A percentile compares a stretch with the other conserved stretches of the same genome.
These are phyloP conservation scores for Parasitella parasitica DNA, from an alignment of 371 early-diverging fungal species.

Conservation along the genomic window DNA sequence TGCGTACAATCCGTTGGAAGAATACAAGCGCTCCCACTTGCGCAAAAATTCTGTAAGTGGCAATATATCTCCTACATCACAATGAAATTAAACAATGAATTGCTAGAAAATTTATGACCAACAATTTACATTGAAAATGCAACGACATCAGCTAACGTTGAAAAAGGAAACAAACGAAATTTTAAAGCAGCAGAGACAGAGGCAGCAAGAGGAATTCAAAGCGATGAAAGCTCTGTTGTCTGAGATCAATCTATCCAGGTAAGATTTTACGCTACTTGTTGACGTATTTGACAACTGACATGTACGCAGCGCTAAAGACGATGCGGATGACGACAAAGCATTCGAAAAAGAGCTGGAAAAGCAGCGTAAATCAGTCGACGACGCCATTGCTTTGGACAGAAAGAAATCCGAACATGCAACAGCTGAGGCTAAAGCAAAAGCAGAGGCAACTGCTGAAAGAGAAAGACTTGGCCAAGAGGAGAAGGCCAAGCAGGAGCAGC, in stretches of 20 bases:
- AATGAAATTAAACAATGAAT: not conserved
- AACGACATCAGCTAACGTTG: not conserved
- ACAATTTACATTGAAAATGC: not conserved
- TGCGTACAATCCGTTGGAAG: constrained; percentile 5
- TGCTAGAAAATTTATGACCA: not conserved
- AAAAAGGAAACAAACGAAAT: not conserved
- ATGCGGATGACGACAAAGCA: constrained; percentile 4
- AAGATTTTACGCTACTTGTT: not conserved
- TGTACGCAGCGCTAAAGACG: not conserved
- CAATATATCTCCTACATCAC: not conserved
- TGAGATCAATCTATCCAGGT: not conserved
- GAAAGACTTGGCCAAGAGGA: constrained; percentile 16
- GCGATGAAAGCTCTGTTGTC: not conserved
- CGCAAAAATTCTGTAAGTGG: constrained; percentile 2
- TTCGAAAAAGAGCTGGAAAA: constrained; percentile 16
- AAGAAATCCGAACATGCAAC: constrained; percentile 11
- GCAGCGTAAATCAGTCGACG: constrained; percentile 8
- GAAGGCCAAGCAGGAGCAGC: constrained; percentile 15
- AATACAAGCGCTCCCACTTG: not conserved
- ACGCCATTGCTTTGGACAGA: constrained; percentile 22
- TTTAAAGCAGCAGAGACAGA: not conserved
- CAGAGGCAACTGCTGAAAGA: constrained; percentile 8
- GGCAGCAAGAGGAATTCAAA: not conserved
- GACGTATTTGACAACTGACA: not conserved
- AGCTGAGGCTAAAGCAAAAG: constrained; percentile 10